A percentile compares a stretch with the other conserved stretches of the same genome.
These are phyloP conservation scores for Talaromyces sp. DNA, from an alignment of 2,329 filamentous ascomycete species.

Conservation along the genomic window DNA sequence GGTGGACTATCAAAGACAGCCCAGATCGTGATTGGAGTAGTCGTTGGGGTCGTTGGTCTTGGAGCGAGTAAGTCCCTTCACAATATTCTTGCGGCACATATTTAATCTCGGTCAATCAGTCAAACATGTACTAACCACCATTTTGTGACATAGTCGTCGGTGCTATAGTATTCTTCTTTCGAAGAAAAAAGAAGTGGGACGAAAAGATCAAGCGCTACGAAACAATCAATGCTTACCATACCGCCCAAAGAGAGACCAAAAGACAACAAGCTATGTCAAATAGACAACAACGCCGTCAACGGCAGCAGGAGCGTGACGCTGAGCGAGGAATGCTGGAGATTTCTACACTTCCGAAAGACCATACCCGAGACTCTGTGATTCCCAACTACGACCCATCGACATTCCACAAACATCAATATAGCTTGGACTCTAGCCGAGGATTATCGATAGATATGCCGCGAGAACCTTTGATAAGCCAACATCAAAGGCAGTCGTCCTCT, in stretches of 20 bases:
- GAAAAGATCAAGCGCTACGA: constrained; percentile 24
- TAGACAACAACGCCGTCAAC: constrained; percentile 11
- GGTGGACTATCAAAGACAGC: constrained; percentile 18
- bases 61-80: constrained; percentile 25
- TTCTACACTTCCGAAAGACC: constrained; percentile 11
- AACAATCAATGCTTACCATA: constrained; percentile 15
- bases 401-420: constrained; percentile 22
- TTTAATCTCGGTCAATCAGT: too few species aligned
- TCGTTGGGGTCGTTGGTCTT: constrained; percentile 27
- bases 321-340: constrained; percentile 14
- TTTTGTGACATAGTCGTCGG: constrained; percentile 23
- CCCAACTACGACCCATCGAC: constrained; percentile 36
- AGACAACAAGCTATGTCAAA: constrained; percentile 11
- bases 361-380: constrained; percentile 25
- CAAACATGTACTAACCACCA: not conserved
- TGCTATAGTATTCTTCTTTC: constrained; percentile 25
- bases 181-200: constrained; percentile 27
- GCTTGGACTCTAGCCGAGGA: constrained; percentile 13
- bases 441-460: constrained; percentile 15
- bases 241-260: not conserved
- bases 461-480: constrained; percentile 10
- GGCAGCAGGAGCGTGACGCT: constrained; percentile 3
- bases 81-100: not conserved
- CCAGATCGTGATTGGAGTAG: constrained; percentile 29
- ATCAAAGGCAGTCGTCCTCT: constrained; percentile 10